Percentiles rank a stretch among this genome's conserved stretches.
phyloP scores from a whole-genome alignment of 2,329 filamentous ascomycete genomes.

The Trichoderma semiorbis region DNA sequence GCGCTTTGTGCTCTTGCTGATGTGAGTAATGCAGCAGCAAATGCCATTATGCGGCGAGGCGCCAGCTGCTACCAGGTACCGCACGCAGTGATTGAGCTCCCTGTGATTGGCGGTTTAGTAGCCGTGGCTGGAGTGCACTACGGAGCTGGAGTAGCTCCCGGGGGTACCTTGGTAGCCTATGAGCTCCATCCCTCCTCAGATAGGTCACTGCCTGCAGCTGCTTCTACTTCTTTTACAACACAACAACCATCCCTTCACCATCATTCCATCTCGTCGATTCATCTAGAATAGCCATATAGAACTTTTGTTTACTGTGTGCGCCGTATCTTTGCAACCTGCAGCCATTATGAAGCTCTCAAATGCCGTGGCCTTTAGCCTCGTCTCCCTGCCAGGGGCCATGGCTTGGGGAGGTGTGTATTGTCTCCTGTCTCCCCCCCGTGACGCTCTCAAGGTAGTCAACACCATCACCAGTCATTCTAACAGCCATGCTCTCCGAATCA shows the following conservation, averaged over 20 bases:
- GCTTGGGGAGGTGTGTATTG: constrained; percentile 43
- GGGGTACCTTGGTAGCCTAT: background rate
- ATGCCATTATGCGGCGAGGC: background rate
- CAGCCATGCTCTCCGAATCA: background rate
- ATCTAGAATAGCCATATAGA: background rate
- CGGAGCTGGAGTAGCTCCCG: background rate
- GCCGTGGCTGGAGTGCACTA: background rate
- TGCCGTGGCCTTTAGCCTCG: constrained; percentile 30
- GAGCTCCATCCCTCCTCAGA: background rate
- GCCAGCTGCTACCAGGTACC: background rate
- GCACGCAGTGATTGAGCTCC: background rate
- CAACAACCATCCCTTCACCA: background rate
- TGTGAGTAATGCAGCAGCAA: background rate
- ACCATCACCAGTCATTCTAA: background rate
- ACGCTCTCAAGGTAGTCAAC: background rate
- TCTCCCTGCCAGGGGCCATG: constrained; percentile 33
- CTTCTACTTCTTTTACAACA: background rate
- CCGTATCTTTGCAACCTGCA: background rate
- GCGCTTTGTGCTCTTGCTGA: background rate
- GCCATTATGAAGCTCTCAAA: constrained; percentile 33
- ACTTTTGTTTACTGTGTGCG: background rate
- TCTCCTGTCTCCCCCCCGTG: background rate
- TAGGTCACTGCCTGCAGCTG: background rate
- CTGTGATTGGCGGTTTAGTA: background rate
- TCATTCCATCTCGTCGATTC: background rate